Evolutionary conservation across 2,329 filamentous ascomycete species (phyloP), one percentile per base, ranked within the genome.

Genomic region (Trichoderma endophyticum): DNA sequence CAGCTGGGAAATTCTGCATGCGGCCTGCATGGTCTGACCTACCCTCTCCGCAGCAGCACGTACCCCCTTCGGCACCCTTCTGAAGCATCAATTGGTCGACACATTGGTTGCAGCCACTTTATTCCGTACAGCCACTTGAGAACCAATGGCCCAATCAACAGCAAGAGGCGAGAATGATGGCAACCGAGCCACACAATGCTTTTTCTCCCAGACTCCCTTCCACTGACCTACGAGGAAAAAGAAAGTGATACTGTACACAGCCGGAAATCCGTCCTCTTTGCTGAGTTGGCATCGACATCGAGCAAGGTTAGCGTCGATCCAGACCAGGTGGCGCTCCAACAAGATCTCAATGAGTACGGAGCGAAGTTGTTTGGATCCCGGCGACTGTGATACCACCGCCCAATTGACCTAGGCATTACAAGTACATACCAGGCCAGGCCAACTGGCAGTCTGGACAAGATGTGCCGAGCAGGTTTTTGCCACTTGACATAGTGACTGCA

Each of bases 291-390:
- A 59, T 18, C 24, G 34, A 26, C 51, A 36, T 59, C 34, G 6
- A 67, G 64, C n/a, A 39, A 51, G 64, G 54, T 30, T 67, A 67
- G 64, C 64, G 64, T 59, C 64, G 64, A 67, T 67, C 51, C 64
- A 67, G 30, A 12, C 51, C 3, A 64, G 51, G 64, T 59, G 64
- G 64, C 51, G 64, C 48, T 67, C 32, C 32, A 67, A 28, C 64
- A 57, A 67, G 64, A 67, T 67, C 64, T 24, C 54, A 26, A 28
- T 30, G 34, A 59, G 64, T 34, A 28, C 12, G 30, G 28, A 34
- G n/a, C 64, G 48, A 57, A 39, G 51, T 59, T 48, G 36, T 30
- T 39, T 39, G 43, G n/a, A 51, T 51, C 43, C 43, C n/a, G n/a
- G n/a, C 43, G 43, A 51, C 43, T 51, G 43, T 59, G 32, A 30